phyloP scores from a whole-genome alignment of 2,329 filamentous ascomycete species.

The Diplocarpon rosae region DNA sequence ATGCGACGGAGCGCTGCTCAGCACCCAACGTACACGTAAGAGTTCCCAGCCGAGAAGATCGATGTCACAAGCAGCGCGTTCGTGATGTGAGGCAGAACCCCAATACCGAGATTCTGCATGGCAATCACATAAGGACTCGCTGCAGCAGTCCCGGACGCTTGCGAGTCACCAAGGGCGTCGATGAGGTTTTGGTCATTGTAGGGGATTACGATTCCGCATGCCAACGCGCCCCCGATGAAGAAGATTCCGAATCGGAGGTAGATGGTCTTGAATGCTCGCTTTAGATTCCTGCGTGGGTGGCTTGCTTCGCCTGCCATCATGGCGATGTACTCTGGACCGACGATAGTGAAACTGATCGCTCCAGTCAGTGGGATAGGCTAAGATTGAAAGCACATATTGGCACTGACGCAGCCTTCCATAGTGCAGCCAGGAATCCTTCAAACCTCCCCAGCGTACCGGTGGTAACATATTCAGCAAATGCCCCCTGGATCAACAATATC shows the following conservation, averaged over 20 bases:
- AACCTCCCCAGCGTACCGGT: conserved; percentile 56
- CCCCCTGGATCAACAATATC: conserved; percentile 35
- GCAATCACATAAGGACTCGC: conserved; percentile 41
- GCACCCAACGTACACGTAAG: conserved; percentile 33
- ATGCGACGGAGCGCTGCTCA: background rate
- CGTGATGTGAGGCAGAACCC: conserved; percentile 54
- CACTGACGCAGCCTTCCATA: conserved; percentile 35
- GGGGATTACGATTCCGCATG: conserved; percentile 54
- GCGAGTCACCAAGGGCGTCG: conserved; percentile 30
- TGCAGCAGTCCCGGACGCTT: conserved; percentile 33
- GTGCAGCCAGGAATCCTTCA: conserved; percentile 52
- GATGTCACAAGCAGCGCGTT: conserved; percentile 52
- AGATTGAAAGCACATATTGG: background rate
- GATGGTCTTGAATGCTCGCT: conserved; percentile 60
- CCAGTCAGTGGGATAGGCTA: too few species aligned
- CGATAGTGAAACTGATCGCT: conserved; percentile 15
- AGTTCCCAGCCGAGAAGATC: conserved; percentile 51
- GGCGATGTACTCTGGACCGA: conserved; percentile 51
- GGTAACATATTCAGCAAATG: conserved; percentile 50
- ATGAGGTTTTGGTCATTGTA: conserved; percentile 49
- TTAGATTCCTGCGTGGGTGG: conserved; percentile 52
- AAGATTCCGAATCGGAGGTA: conserved; percentile 63
- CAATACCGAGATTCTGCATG: conserved; percentile 56
- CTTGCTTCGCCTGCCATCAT: conserved; percentile 61
- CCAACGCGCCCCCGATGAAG: conserved; percentile 58